phyloP scores from a whole-genome alignment of 352 stramenopile genomes.

The Phytophthora pistaciae region DNA sequence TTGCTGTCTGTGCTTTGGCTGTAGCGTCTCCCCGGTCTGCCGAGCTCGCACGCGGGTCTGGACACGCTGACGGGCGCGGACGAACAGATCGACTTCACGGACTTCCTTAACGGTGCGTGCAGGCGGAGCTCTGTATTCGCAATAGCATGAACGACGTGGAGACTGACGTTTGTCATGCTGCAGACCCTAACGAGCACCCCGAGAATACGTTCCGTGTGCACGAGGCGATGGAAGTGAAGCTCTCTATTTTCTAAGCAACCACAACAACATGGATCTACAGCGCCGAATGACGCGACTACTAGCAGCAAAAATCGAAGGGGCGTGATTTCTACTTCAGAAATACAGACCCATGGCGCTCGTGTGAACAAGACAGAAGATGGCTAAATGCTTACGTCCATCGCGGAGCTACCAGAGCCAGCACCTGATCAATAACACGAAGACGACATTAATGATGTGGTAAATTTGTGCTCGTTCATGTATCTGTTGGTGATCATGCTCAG shows the following conservation, averaged over 20 bases:
- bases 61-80: constrained; percentile 86
- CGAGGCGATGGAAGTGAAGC: constrained; percentile 91
- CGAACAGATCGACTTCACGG: constrained; percentile 82
- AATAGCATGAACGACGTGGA: not conserved
- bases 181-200: constrained; percentile 83
- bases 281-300: constrained; percentile 4
- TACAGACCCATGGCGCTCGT: constrained; percentile 13
- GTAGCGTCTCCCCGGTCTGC: constrained; percentile 84
- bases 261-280: not conserved
- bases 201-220: constrained; percentile 87
- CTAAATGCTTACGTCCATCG: constrained; percentile 1
- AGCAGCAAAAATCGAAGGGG: constrained; percentile 7
- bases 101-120: constrained; percentile 82
- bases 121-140: not conserved
- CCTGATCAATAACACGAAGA: constrained; percentile 25
- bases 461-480: not conserved
- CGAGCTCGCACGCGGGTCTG: constrained; percentile 77
- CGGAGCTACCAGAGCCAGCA: not conserved
- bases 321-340: not conserved
- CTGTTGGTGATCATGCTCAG: no score
- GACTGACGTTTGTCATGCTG: constrained; percentile 21
- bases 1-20: not conserved
- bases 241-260: constrained; percentile 84
- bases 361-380: not conserved
- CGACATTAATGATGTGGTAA: constrained; percentile 27